phyloP scores from a whole-genome alignment of 2,329 filamentous ascomycete species.

The Venturia effusa region DNA sequence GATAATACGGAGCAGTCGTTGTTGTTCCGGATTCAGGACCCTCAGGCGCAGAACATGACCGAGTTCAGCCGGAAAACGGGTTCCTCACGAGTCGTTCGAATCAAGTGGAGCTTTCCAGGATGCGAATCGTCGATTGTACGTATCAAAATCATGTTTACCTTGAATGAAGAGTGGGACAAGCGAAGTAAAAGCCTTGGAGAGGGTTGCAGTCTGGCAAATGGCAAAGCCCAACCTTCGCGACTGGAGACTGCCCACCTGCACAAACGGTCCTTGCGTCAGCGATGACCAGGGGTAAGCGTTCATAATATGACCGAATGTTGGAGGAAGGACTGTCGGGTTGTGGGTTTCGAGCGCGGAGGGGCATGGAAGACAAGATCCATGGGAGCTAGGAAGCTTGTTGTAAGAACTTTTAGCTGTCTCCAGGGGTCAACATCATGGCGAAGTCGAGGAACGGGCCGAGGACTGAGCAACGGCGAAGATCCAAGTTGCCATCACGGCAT shows the following conservation, averaged over 20 bases:
- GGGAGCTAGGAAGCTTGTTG: background rate
- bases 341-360: background rate
- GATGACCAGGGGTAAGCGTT: background rate
- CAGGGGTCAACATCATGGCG: too few species aligned
- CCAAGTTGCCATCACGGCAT: too few species aligned
- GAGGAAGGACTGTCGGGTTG: background rate
- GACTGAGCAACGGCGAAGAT: background rate
- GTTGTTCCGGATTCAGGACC: background rate
- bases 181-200: background rate
- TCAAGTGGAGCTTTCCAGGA: background rate
- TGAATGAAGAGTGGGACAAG: background rate
- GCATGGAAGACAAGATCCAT: background rate
- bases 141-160: background rate
- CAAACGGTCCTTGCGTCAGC: background rate
- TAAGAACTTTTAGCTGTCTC: background rate
- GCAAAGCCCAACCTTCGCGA: background rate
- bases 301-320: background rate
- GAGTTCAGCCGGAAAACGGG: background rate
- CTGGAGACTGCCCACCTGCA: too few species aligned
- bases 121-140: background rate
- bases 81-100: background rate
- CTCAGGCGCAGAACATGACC: background rate
- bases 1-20: background rate
- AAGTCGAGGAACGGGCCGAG: background rate
- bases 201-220: too few species aligned